Base-by-base conservation (phyloP, 805 yeast species). In the Zygoascus tannicola region DNA sequence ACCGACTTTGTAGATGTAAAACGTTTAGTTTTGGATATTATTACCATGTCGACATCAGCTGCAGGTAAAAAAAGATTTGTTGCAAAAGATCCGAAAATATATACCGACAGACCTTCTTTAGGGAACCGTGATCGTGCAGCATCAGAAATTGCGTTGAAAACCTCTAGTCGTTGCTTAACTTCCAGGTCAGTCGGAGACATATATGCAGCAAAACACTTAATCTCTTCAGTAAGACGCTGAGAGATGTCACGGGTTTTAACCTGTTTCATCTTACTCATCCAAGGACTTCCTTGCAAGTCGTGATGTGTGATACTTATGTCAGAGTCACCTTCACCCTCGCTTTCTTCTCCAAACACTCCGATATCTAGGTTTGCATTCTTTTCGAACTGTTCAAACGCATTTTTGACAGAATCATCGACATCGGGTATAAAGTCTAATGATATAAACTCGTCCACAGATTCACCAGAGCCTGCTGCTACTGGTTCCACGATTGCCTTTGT, bases 31-130 rank as follows among this genome's bases (percentile, higher is more conserved):
- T 70, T 63, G 19, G 94, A 81, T 3, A 80, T 68, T 20, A 90
- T 75, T 37, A 88, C 97, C 79, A 92, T 80, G 62, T 90, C 98
- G 26, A 90, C 86, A 69, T 90, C 98, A 0, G 96, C 85, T 1
- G 95, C 95, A 0, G 97, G 97, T 15, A 90, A 68, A 57, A 87
- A 90, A 48, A 90, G 66, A 57, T 88, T 96, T 0, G 97, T 88
- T 0, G 97, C 95, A 60, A 76, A 84, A 0, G 97, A 88, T 0
- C 98, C 98, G 67, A 92, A 90, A 5, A 88, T 94, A 49, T 80
- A 80, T 3, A 83, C 75, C 45, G 80, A 82, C 14, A 26, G 15
- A 8, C 32, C 32, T 14, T 90, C 78, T 49, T 77, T 83, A 1
- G 79, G 78, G 96, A 97, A 90, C 43, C 80, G 65, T 2, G 63